Percentiles rank a stretch among this genome's conserved stretches.
Conservation (phyloP, 2,329 filamentous ascomycete species). For the Epichloe scottii region DNA sequence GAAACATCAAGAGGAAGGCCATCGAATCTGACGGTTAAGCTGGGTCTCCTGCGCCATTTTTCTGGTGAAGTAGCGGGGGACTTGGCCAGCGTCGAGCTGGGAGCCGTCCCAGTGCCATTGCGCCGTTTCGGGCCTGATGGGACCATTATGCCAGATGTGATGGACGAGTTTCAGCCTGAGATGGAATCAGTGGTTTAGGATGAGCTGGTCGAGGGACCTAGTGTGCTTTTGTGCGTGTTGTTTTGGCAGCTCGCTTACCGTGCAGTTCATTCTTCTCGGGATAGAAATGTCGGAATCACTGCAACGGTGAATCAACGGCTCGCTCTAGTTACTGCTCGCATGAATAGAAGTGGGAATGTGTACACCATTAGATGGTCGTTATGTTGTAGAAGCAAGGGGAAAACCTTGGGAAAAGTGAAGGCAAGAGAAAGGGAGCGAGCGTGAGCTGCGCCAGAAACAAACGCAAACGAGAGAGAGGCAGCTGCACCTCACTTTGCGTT, state of each 20-base stretch:
- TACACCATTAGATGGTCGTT: no score
- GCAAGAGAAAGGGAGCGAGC: background rate
- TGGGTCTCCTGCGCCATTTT: constrained; percentile 22
- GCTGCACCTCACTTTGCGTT: background rate
- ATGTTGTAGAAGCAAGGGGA: background rate
- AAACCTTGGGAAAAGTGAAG: background rate
- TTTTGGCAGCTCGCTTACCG: background rate
- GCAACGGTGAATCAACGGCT: background rate
- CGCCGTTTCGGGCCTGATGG: background rate
- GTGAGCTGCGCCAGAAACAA: background rate
- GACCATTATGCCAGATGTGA: background rate
- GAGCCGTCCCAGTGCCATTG: background rate
- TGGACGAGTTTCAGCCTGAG: background rate
- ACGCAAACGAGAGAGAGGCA: background rate
- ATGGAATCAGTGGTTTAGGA: no score
- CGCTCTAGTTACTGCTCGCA: background rate
- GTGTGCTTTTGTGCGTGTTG: background rate
- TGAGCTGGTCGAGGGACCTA: background rate
- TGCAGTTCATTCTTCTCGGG: background rate
- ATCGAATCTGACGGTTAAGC: constrained; percentile 19
- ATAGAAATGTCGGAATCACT: background rate
- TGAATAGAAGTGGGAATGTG: background rate
- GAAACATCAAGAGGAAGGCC: constrained; percentile 24
- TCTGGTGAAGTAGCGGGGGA: background rate
- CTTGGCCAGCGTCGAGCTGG: background rate